Base-by-base conservation (phyloP, 2,329 filamentous ascomycete species). In the Cryphonectria naterciae region DNA sequence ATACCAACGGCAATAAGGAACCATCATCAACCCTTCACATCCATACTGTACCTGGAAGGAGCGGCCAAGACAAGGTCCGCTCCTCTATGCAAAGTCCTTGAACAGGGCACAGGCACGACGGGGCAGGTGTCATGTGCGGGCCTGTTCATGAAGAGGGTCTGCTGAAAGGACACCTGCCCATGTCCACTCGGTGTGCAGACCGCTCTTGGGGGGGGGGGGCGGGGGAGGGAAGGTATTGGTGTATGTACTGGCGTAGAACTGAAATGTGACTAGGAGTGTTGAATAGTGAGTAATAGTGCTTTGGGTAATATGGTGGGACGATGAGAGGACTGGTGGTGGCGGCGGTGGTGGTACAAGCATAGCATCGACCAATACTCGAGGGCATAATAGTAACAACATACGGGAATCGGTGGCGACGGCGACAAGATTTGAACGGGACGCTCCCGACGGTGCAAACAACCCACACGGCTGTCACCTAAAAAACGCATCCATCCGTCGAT, bases 11-110 rank as follows among this genome's bases (percentile, higher is more conserved):
- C 54, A 28, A 32, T 4, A 15, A 58, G 54, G 25, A 19, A 39
- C 39, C 35, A 8, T 61, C 58, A 19, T 61, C 58, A 17, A 58
- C 54, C 54, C 25, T 28, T 28, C 52, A 56, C 52, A 58, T 41
- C 65, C 65, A 67, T 67, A 58, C 65, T 67, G 35, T 52, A 60
- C n/a, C 52, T 56, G 35, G 65, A 60, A 67, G 37, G 52, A 22
- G 28, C 52, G 65, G 65, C 35, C 22, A 60, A 37, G 54, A 22
- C 52, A 58, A 52, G 32, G 3, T 60, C 49, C 64, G 64, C 49
- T 22, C 62, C 15, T 46, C 13, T 17, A 19, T 32, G 46, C 46
- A 49, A 62, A 8, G 49, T 54, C 39, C 41, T 17, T 4, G 1
- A n/a, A 22, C 22, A 63, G 37, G 32, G 39, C 25, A 46, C 62